A percentile compares a stretch with the other conserved stretches of the same genome.
Conservation (phyloP, 1,139 yeast species). For the Arxiozyma slooffiae region DNA sequence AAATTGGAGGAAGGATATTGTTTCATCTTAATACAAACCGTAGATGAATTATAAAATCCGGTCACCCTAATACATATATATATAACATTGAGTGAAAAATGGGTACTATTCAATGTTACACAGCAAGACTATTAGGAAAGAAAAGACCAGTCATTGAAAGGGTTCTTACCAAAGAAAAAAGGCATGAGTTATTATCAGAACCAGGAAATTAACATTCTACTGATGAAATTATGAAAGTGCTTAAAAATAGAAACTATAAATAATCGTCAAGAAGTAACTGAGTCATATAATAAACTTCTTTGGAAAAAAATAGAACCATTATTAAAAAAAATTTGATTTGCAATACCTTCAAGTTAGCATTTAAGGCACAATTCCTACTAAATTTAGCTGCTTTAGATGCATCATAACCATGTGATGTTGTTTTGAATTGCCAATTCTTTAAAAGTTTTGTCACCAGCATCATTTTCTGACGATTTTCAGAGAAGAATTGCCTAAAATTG, state of each 20-base stretch:
- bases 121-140: constrained; percentile 26
- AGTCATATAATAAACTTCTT: constrained; percentile 30
- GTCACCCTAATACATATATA: neutral
- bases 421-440: constrained; percentile 72
- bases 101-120: neutral
- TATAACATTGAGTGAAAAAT: neutral
- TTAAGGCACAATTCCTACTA: constrained; percentile 34
- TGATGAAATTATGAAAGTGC: constrained; percentile 18
- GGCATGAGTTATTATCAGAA: constrained; percentile 5
- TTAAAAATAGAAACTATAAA: constrained; percentile 35
- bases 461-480: constrained; percentile 20
- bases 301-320: constrained; percentile 28
- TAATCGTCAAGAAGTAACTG: constrained; percentile 38
- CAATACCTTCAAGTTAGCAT: constrained; percentile 35
- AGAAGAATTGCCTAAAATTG: constrained; percentile 19
- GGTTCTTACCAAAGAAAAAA: constrained; percentile 4
- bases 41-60: neutral
- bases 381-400: constrained; percentile 55
- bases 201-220: neutral
- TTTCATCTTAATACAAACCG: neutral
- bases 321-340: constrained; percentile 31
- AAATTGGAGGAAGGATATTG: neutral
- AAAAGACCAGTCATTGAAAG: constrained; percentile 18
- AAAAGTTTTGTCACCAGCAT: constrained; percentile 32
- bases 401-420: constrained; percentile 80